Conservation (phyloP, 768 basidiomycete genomes). For the Amanita exitialis region DNA sequence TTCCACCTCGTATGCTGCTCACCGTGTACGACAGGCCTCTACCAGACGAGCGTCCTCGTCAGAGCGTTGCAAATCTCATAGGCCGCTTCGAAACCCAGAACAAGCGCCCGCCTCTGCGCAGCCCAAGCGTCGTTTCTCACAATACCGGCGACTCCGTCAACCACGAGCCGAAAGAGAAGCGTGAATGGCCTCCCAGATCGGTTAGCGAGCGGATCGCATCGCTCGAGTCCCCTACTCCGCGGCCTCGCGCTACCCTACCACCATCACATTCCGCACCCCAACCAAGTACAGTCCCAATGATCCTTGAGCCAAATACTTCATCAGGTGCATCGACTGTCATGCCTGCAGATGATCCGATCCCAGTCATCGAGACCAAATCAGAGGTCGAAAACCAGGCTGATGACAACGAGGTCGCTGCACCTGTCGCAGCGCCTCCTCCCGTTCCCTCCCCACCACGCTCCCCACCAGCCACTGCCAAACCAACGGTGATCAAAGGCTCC, state of each 20-base stretch:
- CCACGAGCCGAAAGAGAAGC: constrained; percentile 60
- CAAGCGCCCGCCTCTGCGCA: constrained; percentile 55
- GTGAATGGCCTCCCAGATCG: constrained; percentile 67
- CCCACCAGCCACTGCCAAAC: neutral
- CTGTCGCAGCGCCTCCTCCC: constrained; percentile 12
- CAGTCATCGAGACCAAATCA: neutral
- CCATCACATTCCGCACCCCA: constrained; percentile 19
- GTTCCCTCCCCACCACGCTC: constrained; percentile 10
- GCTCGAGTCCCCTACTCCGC: constrained; percentile 15
- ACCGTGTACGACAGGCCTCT: constrained; percentile 47
- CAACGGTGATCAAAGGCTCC: neutral
- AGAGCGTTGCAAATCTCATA: constrained; percentile 84
- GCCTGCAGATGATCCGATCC: neutral
- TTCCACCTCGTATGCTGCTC: neutral
- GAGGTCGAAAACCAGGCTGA: constrained; percentile 6
- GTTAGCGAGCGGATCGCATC: constrained; percentile 5
- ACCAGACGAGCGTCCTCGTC: constrained; percentile 82
- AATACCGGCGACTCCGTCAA: constrained; percentile 51
- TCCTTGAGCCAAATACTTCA: neutral
- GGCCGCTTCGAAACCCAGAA: constrained; percentile 80
- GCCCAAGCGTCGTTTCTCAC: constrained; percentile 60
- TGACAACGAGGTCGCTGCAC: constrained; percentile 16
- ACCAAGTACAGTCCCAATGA: neutral
- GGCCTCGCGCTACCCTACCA: constrained; percentile 24
- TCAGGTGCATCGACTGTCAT: neutral